A percentile compares a stretch with the other conserved stretches of the same genome.
phyloP scores from a whole-genome alignment of 495 filamentous ascomycete genomes.

The Hypoxylon crocopeplum region DNA sequence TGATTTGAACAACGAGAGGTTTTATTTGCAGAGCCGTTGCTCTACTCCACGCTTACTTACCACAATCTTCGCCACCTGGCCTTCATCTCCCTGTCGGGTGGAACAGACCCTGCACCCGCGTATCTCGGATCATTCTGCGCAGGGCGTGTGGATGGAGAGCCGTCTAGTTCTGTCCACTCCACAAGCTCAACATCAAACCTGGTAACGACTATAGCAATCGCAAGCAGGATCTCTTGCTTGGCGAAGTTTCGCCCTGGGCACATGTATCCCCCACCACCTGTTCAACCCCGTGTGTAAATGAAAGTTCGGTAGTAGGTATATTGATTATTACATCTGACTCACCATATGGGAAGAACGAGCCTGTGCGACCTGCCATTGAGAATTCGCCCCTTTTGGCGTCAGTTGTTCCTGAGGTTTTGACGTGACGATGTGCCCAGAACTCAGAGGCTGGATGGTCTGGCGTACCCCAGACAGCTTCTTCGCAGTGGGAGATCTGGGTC shows the following conservation, averaged over 20 bases:
- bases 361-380: slow-evolving; percentile 9
- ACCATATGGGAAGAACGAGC: slow-evolving; percentile 45
- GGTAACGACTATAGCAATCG: slow-evolving; percentile 55
- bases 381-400: background rate
- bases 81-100: slow-evolving; percentile 44
- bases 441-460: slow-evolving; percentile 39
- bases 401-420: slow-evolving; percentile 12
- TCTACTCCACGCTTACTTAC: too few species aligned
- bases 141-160: slow-evolving; percentile 27
- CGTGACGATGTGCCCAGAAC: slow-evolving; percentile 46
- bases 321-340: background rate
- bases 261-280: slow-evolving; percentile 50
- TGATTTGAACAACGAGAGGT: too few species aligned
- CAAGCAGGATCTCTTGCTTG: slow-evolving; percentile 57
- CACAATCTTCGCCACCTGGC: slow-evolving; percentile 32
- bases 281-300: background rate
- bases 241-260: slow-evolving; percentile 59
- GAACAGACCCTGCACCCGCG: slow-evolving; percentile 33
- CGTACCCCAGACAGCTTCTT: slow-evolving; percentile 38
- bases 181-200: slow-evolving; percentile 60
- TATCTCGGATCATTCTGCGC: slow-evolving; percentile 28
- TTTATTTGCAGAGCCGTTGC: too few species aligned
- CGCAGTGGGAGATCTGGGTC: slow-evolving; percentile 31
- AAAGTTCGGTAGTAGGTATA: background rate
- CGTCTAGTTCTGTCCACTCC: slow-evolving; percentile 35